A percentile compares a stretch with the other conserved stretches of the same genome.
Conservation (phyloP, 1,284 basidiomycete genomes). For the Tetrapyrgos nigripes region DNA sequence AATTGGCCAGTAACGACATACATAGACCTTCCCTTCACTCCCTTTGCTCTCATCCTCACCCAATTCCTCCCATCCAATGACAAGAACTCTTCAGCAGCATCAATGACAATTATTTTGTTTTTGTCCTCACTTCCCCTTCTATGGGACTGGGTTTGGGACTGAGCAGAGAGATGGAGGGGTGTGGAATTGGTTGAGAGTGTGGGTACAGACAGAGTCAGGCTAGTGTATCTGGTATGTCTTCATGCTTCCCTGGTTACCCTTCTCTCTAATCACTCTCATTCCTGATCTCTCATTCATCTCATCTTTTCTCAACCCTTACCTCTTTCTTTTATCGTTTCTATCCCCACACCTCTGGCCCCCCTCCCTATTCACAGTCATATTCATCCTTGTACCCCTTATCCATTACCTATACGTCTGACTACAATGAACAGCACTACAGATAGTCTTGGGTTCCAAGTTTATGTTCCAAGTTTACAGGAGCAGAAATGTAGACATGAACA, state of each 20-base stretch:
- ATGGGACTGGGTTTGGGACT: no score
- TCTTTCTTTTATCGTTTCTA: no score
- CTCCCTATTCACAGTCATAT: conserved; percentile 58
- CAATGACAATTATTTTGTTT: conserved; percentile 55
- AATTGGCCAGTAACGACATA: conserved; percentile 77
- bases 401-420: conserved; percentile 51
- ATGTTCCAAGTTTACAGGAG: no score
- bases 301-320: no score
- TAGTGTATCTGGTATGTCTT: no score
- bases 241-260: no score
- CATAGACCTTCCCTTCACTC: conserved; percentile 72
- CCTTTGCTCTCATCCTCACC: conserved; percentile 61
- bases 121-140: conserved; percentile 61
- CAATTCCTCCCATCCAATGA: conserved; percentile 50
- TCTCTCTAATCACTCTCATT: no score
- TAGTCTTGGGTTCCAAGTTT: conserved; percentile 61
- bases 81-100: conserved; percentile 44
- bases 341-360: conserved; percentile 58
- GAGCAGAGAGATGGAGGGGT: no score
- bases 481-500: no score
- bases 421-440: conserved; percentile 49
- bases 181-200: no score
- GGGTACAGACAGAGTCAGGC: no score
- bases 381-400: conserved; percentile 58
- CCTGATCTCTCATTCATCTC: no score